Conservation (phyloP, 1,139 yeast genomes). For the Chernovozyma sophiae-reginae region DNA sequence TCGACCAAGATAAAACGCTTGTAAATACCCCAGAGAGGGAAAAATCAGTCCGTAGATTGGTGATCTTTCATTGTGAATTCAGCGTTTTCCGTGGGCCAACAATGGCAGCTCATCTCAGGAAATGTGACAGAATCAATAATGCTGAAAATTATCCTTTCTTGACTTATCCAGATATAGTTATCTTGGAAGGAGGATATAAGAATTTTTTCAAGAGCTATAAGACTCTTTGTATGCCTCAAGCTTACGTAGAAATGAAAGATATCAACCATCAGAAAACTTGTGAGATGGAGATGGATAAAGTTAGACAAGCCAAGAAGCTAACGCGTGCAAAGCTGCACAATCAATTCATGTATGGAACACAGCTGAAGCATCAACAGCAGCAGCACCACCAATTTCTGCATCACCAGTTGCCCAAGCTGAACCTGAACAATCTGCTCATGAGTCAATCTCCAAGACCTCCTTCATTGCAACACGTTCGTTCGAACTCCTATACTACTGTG, state of each 20-base stretch:
- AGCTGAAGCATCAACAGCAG: conserved; percentile 2
- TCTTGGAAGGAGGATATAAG: conserved; percentile 89
- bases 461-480: conserved; percentile 19
- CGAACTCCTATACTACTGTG: conserved; percentile 30
- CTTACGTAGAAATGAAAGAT: conserved; percentile 86
- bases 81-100: conserved; percentile 90
- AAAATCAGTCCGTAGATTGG: conserved; percentile 23
- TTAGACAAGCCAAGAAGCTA: conserved; percentile 56
- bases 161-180: conserved; percentile 81
- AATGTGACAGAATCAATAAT: conserved; percentile 73
- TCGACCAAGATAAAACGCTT: neutral
- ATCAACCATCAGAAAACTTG: conserved; percentile 60
- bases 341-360: conserved; percentile 13
- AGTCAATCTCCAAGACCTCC: neutral
- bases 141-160: conserved; percentile 73
- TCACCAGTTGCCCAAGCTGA: neutral
- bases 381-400: conserved; percentile 1
- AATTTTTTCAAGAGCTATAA: conserved; percentile 58
- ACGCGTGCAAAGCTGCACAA: conserved; percentile 35
- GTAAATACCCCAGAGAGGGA: conserved; percentile 19
- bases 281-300: conserved; percentile 67
- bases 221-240: conserved; percentile 64
- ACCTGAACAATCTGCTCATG: neutral
- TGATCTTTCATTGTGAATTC: conserved; percentile 92
- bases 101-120: conserved; percentile 82